Conservation (phyloP, 805 yeast genomes). For the Wilhelminamyces savonicus region DNA sequence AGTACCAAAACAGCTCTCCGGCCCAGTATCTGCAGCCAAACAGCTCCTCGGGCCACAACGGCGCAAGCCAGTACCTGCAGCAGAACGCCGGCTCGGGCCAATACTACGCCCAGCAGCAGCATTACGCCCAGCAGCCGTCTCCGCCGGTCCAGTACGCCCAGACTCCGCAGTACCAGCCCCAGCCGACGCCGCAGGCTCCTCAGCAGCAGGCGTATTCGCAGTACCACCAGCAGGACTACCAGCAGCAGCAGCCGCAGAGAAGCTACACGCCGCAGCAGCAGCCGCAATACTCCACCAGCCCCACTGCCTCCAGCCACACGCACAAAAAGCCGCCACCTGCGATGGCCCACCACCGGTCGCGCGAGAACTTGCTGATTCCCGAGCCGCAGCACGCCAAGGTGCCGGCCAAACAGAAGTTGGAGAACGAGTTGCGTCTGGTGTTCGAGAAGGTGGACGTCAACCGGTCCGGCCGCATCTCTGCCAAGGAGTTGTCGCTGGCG, state of each 20-base stretch:
- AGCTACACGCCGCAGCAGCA: background rate
- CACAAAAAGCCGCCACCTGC: constrained; percentile 16
- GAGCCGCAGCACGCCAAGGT: constrained; percentile 6
- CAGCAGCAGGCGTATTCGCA: background rate
- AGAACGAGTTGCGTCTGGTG: constrained; percentile 41
- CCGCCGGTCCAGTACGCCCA: constrained; percentile 1
- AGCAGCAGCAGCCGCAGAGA: background rate
- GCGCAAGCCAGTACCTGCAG: constrained; percentile 3
- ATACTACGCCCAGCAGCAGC: constrained; percentile 1
- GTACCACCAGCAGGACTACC: constrained; percentile 1
- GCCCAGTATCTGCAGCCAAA: constrained; percentile 1
- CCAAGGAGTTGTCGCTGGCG: constrained; percentile 52
- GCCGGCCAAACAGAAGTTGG: constrained; percentile 37
- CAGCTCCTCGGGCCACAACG: constrained; percentile 1
- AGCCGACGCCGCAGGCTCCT: background rate
- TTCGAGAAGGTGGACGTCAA: constrained; percentile 52
- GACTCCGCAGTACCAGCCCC: constrained; percentile 1
- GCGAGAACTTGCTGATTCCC: constrained; percentile 1
- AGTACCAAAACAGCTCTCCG: background rate
- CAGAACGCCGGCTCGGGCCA: constrained; percentile 2
- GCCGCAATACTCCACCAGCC: background rate
- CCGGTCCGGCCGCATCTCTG: constrained; percentile 48
- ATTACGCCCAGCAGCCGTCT: constrained; percentile 1
- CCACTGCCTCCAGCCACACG: background rate
- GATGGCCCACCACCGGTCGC: constrained; percentile 3